phyloP scores from a whole-genome alignment of 2,329 filamentous ascomycete genomes.

The Xylariaceae sp. region DNA sequence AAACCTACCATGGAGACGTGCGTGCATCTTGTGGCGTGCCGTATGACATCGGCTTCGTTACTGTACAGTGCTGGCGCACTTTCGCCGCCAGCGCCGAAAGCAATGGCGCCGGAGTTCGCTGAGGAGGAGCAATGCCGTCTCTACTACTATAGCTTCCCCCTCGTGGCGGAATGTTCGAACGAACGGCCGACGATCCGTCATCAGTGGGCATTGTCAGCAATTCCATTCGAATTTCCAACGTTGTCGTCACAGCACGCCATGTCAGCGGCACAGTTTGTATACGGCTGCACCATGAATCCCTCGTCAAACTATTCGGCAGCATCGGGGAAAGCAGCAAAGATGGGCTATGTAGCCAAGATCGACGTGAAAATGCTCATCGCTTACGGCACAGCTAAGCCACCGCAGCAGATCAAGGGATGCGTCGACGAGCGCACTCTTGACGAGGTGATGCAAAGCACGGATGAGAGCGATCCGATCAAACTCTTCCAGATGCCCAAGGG shows the following conservation, averaged over 20 bases:
- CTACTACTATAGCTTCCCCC: constrained; percentile 61
- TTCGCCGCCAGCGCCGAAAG: constrained; percentile 43
- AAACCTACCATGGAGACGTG: constrained; percentile 31
- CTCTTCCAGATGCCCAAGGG: constrained; percentile 56
- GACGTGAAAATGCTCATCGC: constrained; percentile 50
- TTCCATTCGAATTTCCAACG: constrained; percentile 65
- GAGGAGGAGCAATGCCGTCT: constrained; percentile 64
- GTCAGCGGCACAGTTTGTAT: constrained; percentile 55
- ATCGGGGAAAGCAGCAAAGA: constrained; percentile 60
- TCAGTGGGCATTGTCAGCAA: constrained; percentile 59
- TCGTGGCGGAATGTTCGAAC: constrained; percentile 30
- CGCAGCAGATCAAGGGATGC: constrained; percentile 51
- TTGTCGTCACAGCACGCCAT: constrained; percentile 52
- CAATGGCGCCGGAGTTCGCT: constrained; percentile 33
- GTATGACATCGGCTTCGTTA: constrained; percentile 59
- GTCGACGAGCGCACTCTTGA: constrained; percentile 53
- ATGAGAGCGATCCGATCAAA: constrained; percentile 51
- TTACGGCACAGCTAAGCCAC: constrained; percentile 43
- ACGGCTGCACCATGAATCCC: constrained; percentile 59
- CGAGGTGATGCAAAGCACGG: constrained; percentile 44
- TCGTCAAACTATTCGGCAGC: constrained; percentile 51
- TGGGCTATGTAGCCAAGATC: constrained; percentile 60
- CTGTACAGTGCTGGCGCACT: constrained; percentile 63
- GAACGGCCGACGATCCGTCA: constrained; percentile 43
- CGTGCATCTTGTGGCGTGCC: constrained; percentile 61